phyloP scores from a whole-genome alignment of 75 land plant genomes.

The Selaginella tamariscina region DNA sequence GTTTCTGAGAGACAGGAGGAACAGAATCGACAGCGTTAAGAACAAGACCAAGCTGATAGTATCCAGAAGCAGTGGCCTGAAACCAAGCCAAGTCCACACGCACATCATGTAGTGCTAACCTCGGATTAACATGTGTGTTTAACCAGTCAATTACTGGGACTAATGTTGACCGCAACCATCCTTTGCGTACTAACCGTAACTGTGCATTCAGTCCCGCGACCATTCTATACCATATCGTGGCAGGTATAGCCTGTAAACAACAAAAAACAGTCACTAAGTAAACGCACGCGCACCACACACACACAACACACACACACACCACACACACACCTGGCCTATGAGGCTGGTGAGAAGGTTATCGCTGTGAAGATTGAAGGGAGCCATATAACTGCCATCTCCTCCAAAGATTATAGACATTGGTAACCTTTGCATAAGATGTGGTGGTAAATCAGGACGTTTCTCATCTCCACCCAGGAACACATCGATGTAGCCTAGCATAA shows the following conservation, averaged over 20 bases:
- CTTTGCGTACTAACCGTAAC: slow-evolving; percentile 65
- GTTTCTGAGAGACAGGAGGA: neutral
- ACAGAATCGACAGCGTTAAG: slow-evolving; percentile 42
- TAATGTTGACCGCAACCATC: slow-evolving; percentile 44
- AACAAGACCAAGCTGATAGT: slow-evolving; percentile 75
- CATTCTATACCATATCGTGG: slow-evolving; percentile 88
- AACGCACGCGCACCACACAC: no score
- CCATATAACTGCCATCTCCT: slow-evolving; percentile 96
- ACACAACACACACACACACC: neutral
- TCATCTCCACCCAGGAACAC: slow-evolving; percentile 98
- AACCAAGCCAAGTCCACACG: slow-evolving; percentile 78
- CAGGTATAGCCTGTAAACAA: slow-evolving; percentile 66
- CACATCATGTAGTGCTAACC: slow-evolving; percentile 48
- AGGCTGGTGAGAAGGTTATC: slow-evolving; percentile 88
- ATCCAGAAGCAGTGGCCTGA: slow-evolving; percentile 64
- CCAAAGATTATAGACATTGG: slow-evolving; percentile 77
- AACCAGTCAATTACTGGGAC: slow-evolving; percentile 70
- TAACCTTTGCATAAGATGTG: slow-evolving; percentile 62
- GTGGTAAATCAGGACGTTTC: slow-evolving; percentile 88
- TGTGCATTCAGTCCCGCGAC: slow-evolving; percentile 97
- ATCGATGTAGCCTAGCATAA: slow-evolving; percentile 85
- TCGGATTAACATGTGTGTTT: slow-evolving; percentile 72
- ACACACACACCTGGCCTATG: slow-evolving; percentile 61
- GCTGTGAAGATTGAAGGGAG: slow-evolving; percentile 80
- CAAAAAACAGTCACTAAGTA: no score